Base-by-base conservation (phyloP, 129 eudicot genomes). In the Artemisia tridentata region DNA sequence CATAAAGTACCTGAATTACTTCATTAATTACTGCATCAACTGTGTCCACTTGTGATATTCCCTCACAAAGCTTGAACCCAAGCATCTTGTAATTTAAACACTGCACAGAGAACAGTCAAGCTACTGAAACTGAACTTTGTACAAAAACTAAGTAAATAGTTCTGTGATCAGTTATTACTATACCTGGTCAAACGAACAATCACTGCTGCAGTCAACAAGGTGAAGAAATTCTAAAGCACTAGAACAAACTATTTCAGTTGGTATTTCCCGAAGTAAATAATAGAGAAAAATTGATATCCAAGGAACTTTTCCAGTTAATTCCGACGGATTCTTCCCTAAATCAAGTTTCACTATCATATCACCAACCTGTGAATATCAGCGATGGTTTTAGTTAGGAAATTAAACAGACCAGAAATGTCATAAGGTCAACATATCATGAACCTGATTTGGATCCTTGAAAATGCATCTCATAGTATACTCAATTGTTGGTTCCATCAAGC, bases 31-130 rank as follows among this genome's bases (percentile, higher is more conserved):
- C 80, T 60, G 77, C 75, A 43, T 67, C 75, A 41, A 80, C 81
- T 56, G 58, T 56, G 59, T 77, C 80, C 82, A 82, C 72, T 71
- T 75, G 84, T 71, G 81, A 76, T 75, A 81, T 80, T 57, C 77
- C 81, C 81, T 88, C 97, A 65, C 85, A 83, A 58, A 91, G 81
- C 85, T 89, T 91, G 67, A 85, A 73, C 61, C 97, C 97, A 82
- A 88, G 90, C 79, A 88, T 78, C 80, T 81, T 84, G 88, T 81
- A 88, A 82, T 91, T 91, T 68, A 85, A 75, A 66, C 82, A 80
- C 97, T 91, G 79, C 82, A 83, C 70, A 78, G 11, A 43, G 4
- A 82, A 72, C 63, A 73, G 55, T 63, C 45, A 38, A 38, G 7
- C 45, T 38, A 38, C 45, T 38, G 45, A 38, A 7, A 38, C 1